Evolutionary conservation across 2,329 filamentous ascomycete species (phyloP).

Genomic region (Sporothrix protearum): DNA sequence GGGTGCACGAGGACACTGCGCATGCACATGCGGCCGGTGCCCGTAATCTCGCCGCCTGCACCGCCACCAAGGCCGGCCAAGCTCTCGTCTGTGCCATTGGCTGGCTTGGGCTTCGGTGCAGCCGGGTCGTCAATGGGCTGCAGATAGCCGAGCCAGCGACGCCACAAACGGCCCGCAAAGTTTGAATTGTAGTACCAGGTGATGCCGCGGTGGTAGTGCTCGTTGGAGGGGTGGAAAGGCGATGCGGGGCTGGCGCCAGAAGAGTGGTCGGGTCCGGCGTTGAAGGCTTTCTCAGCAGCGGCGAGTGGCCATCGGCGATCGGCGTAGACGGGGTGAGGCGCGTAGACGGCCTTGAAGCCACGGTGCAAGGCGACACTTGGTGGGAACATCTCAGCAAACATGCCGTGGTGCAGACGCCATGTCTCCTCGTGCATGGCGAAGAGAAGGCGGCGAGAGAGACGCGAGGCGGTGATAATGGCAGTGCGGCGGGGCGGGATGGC

Average conservation of each 20-base stretch:
- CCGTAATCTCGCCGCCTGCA: constrained; percentile 46
- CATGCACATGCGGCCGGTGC: constrained; percentile 69
- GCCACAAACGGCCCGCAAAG: constrained; percentile 74
- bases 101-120: constrained; percentile 14
- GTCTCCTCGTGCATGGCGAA: constrained; percentile 73
- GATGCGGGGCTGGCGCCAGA: constrained; percentile 56
- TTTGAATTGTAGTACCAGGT: constrained; percentile 82
- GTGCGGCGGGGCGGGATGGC: constrained; percentile 63
- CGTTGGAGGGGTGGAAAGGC: constrained; percentile 64
- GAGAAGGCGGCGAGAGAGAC: constrained; percentile 63
- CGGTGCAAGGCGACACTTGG: constrained; percentile 68
- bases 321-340: constrained; percentile 76
- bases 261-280: constrained; percentile 66
- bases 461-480: constrained; percentile 67
- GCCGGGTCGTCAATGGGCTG: constrained; percentile 36
- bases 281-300: constrained; percentile 73
- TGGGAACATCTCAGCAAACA: constrained; percentile 80
- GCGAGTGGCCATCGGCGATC: constrained; percentile 70
- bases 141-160: constrained; percentile 67
- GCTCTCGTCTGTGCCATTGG: constrained; percentile 45
- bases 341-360: constrained; percentile 73
- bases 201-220: constrained; percentile 78
- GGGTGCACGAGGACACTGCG: constrained; percentile 78
- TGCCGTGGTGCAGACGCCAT: constrained; percentile 62
- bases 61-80: constrained; percentile 39